Evolutionary conservation across 805 yeast species (phyloP).

Genomic region (Pichia insulana): DNA sequence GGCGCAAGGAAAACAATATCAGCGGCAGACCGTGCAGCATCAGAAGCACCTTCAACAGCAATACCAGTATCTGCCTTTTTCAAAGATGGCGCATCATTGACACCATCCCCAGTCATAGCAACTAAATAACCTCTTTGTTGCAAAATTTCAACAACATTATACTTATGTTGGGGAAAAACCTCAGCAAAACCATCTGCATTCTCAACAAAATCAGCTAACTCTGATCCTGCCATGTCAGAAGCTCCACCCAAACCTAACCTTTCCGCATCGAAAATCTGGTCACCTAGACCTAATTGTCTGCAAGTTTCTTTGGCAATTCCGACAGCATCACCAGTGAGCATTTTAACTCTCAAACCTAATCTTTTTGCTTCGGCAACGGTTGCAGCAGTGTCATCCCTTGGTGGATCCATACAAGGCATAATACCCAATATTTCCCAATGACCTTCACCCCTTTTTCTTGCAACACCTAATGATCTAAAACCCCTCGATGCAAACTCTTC

Average conservation of each 20-base stretch:
- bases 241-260: conserved; percentile 88
- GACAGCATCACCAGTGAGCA: conserved; percentile 98
- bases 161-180: conserved; percentile 95
- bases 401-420: conserved; percentile 98
- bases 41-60: conserved; percentile 96
- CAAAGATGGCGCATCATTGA: conserved; percentile 91
- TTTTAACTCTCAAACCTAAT: conserved; percentile 89
- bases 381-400: conserved; percentile 95
- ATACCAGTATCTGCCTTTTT: conserved; percentile 93
- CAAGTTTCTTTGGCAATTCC: conserved; percentile 98
- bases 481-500: conserved; percentile 97
- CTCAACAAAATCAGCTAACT: conserved; percentile 91
- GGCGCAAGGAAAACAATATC: conserved; percentile 92
- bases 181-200: conserved; percentile 97
- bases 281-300: conserved; percentile 92
- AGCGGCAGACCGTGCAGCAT: conserved; percentile 92
- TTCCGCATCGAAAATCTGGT: conserved; percentile 93
- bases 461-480: conserved; percentile 97
- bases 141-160: conserved; percentile 87
- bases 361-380: conserved; percentile 85
- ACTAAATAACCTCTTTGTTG: conserved; percentile 92
- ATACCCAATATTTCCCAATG: conserved; percentile 97
- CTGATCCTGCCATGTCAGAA: conserved; percentile 93
- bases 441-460: conserved; percentile 95
- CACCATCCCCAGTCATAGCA: conserved; percentile 99